Conservation (phyloP, 106 monocot genomes). For the Allium fistulosum region DNA sequence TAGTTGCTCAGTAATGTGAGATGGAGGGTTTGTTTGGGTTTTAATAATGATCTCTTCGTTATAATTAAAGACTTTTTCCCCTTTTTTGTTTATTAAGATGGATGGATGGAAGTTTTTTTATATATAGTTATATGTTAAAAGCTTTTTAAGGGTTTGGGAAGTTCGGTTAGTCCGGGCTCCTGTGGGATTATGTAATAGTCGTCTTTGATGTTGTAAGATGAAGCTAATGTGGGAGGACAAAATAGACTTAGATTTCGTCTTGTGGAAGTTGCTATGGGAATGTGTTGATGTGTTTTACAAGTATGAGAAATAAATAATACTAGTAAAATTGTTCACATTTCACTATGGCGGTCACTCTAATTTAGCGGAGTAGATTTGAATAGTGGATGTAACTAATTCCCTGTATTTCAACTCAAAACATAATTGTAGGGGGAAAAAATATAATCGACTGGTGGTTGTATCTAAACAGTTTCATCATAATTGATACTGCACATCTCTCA, state of each 20-base stretch:
- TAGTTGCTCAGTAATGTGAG: constrained; percentile 66
- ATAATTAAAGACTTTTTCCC: no score
- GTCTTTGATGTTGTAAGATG: neutral
- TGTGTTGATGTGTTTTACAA: constrained; percentile 8
- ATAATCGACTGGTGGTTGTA: neutral
- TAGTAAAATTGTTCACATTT: neutral
- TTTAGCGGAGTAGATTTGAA: no score
- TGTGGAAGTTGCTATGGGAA: neutral
- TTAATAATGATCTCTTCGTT: neutral
- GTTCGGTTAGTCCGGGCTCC: neutral
- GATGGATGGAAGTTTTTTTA: constrained; percentile 6
- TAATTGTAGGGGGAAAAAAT: neutral
- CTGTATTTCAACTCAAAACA: neutral
- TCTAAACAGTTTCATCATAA: neutral
- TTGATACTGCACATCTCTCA: neutral
- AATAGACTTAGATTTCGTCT: neutral
- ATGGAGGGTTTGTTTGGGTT: neutral
- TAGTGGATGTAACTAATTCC: no score
- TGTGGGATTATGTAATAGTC: neutral
- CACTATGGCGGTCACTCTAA: no score
- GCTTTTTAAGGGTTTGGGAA: neutral
- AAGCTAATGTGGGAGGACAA: neutral
- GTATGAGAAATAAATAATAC: constrained; percentile 1
- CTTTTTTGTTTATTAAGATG: constrained; percentile 7
- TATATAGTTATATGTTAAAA: constrained; percentile 1